These are phyloP conservation scores for Exophiala calicioides DNA, from an alignment of 2,329 filamentous ascomycete species.

Conservation along the genomic window DNA sequence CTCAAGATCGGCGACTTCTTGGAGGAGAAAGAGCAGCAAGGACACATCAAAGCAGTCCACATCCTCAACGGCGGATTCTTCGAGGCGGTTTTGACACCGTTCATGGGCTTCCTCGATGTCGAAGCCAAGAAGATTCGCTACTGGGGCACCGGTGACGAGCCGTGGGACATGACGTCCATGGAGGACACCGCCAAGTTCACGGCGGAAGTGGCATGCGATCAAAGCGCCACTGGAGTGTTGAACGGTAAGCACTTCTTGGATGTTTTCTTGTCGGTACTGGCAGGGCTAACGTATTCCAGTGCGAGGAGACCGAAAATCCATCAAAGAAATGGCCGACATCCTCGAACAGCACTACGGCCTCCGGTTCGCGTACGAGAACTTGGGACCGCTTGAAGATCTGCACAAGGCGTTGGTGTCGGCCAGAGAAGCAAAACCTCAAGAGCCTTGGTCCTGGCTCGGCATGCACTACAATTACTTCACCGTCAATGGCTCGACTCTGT, in stretches of 20 bases:
- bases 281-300: too few species aligned
- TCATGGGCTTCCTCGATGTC: conserved; percentile 32
- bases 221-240: too few species aligned
- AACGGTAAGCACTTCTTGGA: too few species aligned
- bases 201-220: conserved; percentile 35
- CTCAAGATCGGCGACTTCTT: conserved; percentile 43
- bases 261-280: too few species aligned
- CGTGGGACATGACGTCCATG: conserved; percentile 42
- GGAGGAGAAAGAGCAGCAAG: conserved; percentile 35
- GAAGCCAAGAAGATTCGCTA: conserved; percentile 33
- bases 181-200: conserved; percentile 42
- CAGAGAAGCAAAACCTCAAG: conserved; percentile 1
- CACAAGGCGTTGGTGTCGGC: conserved; percentile 1
- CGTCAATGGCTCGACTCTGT: conserved; percentile 6
- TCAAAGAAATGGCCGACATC: conserved; percentile 1
- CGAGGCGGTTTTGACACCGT: conserved; percentile 36
- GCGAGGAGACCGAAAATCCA: conserved; percentile 2
- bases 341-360: background rate
- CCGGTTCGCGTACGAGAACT: conserved; percentile 1
- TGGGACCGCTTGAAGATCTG: conserved; percentile 2
- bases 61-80: conserved; percentile 43
- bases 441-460: conserved; percentile 2
- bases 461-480: conserved; percentile 10
- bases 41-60: conserved; percentile 40
- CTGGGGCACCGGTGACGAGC: conserved; percentile 43